A percentile compares a stretch with the other conserved stretches of the same genome.
Conservation (phyloP, 148 eudicot species). For the Chenopodium quinoa region DNA sequence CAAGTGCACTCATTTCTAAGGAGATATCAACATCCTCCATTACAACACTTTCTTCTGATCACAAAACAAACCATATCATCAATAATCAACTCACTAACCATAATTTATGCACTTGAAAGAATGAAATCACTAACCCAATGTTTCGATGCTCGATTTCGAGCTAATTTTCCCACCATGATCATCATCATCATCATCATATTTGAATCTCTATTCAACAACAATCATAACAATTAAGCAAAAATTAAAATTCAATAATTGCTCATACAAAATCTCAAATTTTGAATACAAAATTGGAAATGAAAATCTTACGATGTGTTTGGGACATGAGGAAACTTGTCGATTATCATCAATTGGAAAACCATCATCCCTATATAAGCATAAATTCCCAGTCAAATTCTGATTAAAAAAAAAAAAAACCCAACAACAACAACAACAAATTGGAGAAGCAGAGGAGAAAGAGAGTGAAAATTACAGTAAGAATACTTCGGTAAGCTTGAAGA, state of each 20-base stretch:
- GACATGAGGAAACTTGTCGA: conserved; percentile 27
- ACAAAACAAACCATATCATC: conserved; percentile 2
- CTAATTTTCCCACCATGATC: conserved; percentile 3
- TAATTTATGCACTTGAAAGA: neutral
- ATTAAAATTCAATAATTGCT: neutral
- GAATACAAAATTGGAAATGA: neutral
- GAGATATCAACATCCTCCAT: conserved; percentile 45
- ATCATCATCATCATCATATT: conserved; percentile 34
- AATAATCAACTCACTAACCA: neutral
- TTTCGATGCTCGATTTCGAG: conserved; percentile 5
- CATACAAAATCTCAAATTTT: neutral
- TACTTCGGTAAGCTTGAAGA: conserved; percentile 68
- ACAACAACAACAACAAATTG: neutral
- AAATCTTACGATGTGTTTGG: conserved; percentile 46
- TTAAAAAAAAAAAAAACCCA: neutral
- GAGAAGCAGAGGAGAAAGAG: conserved; percentile 11
- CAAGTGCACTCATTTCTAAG: conserved; percentile 59
- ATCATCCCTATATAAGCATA: conserved; percentile 47
- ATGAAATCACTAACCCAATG: conserved; percentile 8
- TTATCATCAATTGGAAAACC: conserved; percentile 23
- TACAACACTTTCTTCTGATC: conserved; percentile 30
- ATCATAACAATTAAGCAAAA: neutral
- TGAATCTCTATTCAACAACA: conserved; percentile 29
- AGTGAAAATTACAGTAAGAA: conserved; percentile 41
- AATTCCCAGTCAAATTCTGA: neutral